Base-by-base conservation (phyloP, 1,139 yeast species). In the Pichia sp. region DNA sequence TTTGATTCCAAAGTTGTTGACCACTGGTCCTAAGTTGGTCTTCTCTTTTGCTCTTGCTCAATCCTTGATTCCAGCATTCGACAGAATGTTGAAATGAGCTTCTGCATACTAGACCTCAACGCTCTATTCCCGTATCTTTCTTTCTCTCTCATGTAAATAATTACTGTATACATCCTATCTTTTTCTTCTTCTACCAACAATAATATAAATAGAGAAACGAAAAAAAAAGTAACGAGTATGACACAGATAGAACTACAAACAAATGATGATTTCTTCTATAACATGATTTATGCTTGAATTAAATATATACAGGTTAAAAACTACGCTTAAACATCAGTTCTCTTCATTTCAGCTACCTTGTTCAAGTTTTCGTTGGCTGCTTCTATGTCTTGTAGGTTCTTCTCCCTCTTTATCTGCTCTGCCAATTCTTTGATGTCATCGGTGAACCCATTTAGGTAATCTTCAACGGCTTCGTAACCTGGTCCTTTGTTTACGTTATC, bases 21-120 rank as follows among this genome's bases (percentile, higher is more conserved):
- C 99, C 52, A 92, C 99, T 49, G 99, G 99, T 63, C 99, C 99
- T 58, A 93, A 93, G 77, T 81, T 93, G 67, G 99, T 93, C 52
- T 93, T 93, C 74, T 88, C 96, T 30, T 93, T 93, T 70, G 98
- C 99, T 13, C 76, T 93, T 71, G 99, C 98, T 48, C 99, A 93
- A 76, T 80, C 96, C 48, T 82, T 93, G 77, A 93, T 93, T 64
- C 98, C 99, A 58, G 95, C 95, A 62, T 90, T 92, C 68, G 99
- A 93, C 72, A 83, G 83, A 29, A 45, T 62, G 46, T 60, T 67
- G 45, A 54, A 57, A 51, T 57, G 56, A 51, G 8, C 16, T 29
- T 4, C 8, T 15, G 19, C 7, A 34, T 41, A 23, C 15, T 19
- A 31, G n/a, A 36, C 40, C 10, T 11, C 40, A 11, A 10, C 40